These are phyloP conservation scores for Sphaerulina populicola DNA, from an alignment of 2,329 filamentous ascomycete genomes.

Conservation along the genomic window DNA sequence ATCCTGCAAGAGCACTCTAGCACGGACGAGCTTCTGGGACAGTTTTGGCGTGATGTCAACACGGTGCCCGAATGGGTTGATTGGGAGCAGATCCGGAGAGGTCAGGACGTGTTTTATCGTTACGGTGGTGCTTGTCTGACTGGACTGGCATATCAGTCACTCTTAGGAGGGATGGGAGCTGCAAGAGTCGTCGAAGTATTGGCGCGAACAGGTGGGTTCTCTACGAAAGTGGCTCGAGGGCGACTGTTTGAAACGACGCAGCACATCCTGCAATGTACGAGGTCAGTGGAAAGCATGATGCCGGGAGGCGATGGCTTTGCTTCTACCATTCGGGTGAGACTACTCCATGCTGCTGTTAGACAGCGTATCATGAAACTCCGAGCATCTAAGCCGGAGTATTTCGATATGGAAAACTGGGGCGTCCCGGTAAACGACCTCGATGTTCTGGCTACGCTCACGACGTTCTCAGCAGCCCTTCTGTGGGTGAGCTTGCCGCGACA, in stretches of 20 bases:
- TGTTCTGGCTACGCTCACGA: conserved; percentile 60
- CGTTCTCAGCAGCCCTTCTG: conserved; percentile 60
- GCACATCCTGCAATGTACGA: conserved; percentile 63
- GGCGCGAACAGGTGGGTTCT: conserved; percentile 65
- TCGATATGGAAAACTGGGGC: conserved; percentile 50
- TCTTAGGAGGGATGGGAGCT: conserved; percentile 65
- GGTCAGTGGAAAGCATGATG: conserved; percentile 55
- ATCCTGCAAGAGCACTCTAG: conserved; percentile 52
- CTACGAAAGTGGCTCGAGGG: conserved; percentile 56
- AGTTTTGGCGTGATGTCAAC: conserved; percentile 60
- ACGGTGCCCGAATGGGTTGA: conserved; percentile 56
- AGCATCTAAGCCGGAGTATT: conserved; percentile 52
- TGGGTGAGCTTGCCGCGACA: conserved; percentile 64
- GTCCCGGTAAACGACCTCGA: conserved; percentile 70
- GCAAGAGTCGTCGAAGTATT: conserved; percentile 65
- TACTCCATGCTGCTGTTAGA: conserved; percentile 61
- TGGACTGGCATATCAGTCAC: conserved; percentile 55
- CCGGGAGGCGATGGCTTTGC: conserved; percentile 59
- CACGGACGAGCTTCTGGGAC: conserved; percentile 47
- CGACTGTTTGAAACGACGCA: conserved; percentile 66
- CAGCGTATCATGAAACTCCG: conserved; percentile 55
- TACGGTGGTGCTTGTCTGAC: conserved; percentile 62
- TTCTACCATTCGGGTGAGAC: conserved; percentile 58
- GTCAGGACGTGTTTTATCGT: conserved; percentile 69
- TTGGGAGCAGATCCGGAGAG: conserved; percentile 65